Percentiles rank a stretch among this genome's conserved stretches.
These are phyloP conservation scores for Paratinospora sagittata DNA, from an alignment of 164 flowering plant genomes.

Conservation along the genomic window DNA sequence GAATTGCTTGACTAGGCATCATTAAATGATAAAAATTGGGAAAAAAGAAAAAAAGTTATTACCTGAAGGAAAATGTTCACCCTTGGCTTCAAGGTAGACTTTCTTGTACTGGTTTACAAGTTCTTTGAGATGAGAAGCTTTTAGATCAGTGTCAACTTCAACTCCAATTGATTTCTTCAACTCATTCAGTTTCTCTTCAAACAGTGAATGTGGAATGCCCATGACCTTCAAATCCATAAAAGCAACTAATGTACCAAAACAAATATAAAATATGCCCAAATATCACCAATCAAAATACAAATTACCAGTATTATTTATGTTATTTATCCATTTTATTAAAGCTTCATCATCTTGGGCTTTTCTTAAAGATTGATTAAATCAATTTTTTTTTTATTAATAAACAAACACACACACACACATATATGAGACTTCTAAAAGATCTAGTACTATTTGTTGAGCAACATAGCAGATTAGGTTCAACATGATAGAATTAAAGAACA, in stretches of 20 bases:
- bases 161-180: slow-evolving; percentile 63
- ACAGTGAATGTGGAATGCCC: slow-evolving; percentile 82
- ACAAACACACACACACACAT: too few species aligned
- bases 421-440: too few species aligned
- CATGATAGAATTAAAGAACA: slow-evolving; percentile 5
- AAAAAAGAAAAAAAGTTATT: slow-evolving; percentile 1
- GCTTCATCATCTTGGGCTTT: too few species aligned
- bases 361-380: too few species aligned
- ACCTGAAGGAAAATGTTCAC: slow-evolving; percentile 91
- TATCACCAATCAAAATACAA: too few species aligned
- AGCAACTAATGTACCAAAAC: not conserved
- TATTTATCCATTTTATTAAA: too few species aligned
- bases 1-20: not conserved
- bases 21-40: not conserved
- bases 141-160: slow-evolving; percentile 65
- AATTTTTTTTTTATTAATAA: too few species aligned
- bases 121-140: slow-evolving; percentile 82
- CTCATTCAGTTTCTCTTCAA: slow-evolving; percentile 75
- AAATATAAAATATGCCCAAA: too few species aligned
- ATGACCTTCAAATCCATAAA: slow-evolving; percentile 53
- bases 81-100: too few species aligned
- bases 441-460: too few species aligned
- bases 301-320: too few species aligned
- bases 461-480: not conserved
- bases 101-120: slow-evolving; percentile 79